A percentile compares a stretch with the other conserved stretches of the same genome.
Evolutionary conservation across 2,329 filamentous ascomycete species (phyloP).

Genomic region (Diaporthe eres): DNA sequence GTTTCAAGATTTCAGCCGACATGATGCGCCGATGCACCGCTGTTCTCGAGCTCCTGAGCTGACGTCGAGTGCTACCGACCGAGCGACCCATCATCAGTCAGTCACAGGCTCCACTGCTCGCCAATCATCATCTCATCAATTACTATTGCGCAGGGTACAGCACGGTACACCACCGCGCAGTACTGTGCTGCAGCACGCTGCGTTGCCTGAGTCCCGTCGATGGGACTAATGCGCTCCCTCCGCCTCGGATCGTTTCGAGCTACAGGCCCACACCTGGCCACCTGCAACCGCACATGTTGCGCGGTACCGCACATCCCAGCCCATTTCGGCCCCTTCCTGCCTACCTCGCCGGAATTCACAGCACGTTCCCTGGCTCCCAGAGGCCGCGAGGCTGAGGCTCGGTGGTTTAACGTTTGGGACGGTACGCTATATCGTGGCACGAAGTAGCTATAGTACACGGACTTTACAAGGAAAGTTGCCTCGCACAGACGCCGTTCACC

Average conservation of each 20-base stretch:
- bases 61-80: conserved; percentile 15
- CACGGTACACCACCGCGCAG: background rate
- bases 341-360: background rate
- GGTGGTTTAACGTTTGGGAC: conserved; percentile 5
- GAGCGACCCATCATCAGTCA: conserved; percentile 4
- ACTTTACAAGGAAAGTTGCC: conserved; percentile 4
- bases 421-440: background rate
- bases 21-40: conserved; percentile 28
- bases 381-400: conserved; percentile 14
- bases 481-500: conserved; percentile 35
- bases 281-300: background rate
- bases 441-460: conserved; percentile 19
- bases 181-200: background rate
- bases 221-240: conserved; percentile 12
- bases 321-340: background rate
- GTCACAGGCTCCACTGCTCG: conserved; percentile 21
- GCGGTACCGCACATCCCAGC: conserved; percentile 12
- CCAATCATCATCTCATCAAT: conserved; percentile 25
- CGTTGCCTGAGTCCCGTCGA: background rate
- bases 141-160: background rate
- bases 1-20: conserved; percentile 38
- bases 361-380: background rate
- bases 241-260: conserved; percentile 27
- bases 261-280: conserved; percentile 13
- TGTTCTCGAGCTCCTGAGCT: conserved; percentile 12